Evolutionary conservation across 2,329 filamentous ascomycete genomes (phyloP), one percentile per base, ranked within the genome.

Genomic region (Colletotrichum cuscutae): DNA sequence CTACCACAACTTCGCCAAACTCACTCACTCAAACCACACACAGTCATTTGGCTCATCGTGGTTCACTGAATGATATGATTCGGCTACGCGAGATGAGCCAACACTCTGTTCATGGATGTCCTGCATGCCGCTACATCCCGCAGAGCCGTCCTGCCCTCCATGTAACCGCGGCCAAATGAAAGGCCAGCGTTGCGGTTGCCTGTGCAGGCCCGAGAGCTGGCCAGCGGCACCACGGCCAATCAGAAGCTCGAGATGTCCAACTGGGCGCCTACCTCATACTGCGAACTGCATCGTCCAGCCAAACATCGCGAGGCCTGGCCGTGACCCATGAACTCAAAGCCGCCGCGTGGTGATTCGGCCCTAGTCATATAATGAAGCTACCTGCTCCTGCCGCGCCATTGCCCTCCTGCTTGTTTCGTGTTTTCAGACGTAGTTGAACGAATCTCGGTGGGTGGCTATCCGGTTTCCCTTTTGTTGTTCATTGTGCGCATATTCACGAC

Each of bases 201-300:
- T 67, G 57, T 63, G 68, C 71, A 73, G 68, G 71, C 68, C 71
- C 52, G 61, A 63, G 62, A 73, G 58, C 52, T 73, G 71, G 71
- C 52, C 62, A 72, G 73, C 73, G 73, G 61, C 71, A 74, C 71
- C 42, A 58, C 15, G 56, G 28, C 73, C 73, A 75, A 75, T 75
- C 71, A 75, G 59, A 52, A 46, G 24, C 12, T 46, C 53, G 8
- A 49, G 32, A 65, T 67, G 58, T 42, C 58, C 63, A 62, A 42
- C 46, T 75, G 53, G 72, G 71, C 73, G 73, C 71, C 71, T 75
- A 73, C 73, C 61, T 74, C 73, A 75, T 75, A 74, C 72, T 64
- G 59, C 71, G 42, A 15, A 71, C 59, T 70, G 71, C 73, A 71
- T 60, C 59, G 49, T 66, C 62, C 71, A 74, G 71, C 73, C 73